phyloP scores from a whole-genome alignment of 2,329 filamentous ascomycete genomes.

The Amauroascus verrucosus region DNA sequence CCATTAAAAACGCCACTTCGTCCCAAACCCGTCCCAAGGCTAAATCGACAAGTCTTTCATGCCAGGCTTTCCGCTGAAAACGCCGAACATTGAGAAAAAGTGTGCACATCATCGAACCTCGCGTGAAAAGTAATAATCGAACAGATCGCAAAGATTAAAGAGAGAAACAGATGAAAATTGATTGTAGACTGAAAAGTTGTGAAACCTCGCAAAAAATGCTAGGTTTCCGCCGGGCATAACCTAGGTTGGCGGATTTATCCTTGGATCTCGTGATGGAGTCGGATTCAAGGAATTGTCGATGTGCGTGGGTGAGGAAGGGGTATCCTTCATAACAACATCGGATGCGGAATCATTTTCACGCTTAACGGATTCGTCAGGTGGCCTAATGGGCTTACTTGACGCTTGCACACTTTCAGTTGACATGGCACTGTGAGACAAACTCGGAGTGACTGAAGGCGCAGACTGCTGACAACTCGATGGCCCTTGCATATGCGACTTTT shows the following conservation, averaged over 20 bases:
- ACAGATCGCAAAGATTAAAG: not conserved
- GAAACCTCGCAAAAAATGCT: not conserved
- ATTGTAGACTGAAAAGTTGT: not conserved
- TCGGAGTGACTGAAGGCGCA: slow-evolving; percentile 3
- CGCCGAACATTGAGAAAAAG: slow-evolving; percentile 6
- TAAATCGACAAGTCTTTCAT: slow-evolving; percentile 8
- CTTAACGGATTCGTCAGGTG: not conserved
- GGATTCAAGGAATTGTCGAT: not conserved
- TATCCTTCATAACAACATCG: slow-evolving; percentile 16
- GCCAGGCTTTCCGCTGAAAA: slow-evolving; percentile 4
- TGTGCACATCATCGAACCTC: slow-evolving; percentile 2
- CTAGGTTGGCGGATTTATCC: slow-evolving; percentile 5
- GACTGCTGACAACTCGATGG: slow-evolving; percentile 22
- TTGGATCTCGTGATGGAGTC: slow-evolving; percentile 8
- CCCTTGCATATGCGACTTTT: slow-evolving; percentile 30
- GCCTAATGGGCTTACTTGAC: slow-evolving; percentile 1
- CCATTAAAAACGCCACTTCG: slow-evolving; percentile 5
- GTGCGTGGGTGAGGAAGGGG: not conserved
- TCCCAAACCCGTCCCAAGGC: slow-evolving; percentile 8
- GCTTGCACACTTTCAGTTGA: slow-evolving; percentile 1
- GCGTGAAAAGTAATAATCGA: slow-evolving; percentile 6
- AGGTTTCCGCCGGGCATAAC: not conserved
- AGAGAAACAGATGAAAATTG: not conserved
- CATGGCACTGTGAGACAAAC: slow-evolving; percentile 15
- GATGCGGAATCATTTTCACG: not conserved